Evolutionary conservation across 306 rosid species (phyloP).

Genomic region (Carpinus viminea): DNA sequence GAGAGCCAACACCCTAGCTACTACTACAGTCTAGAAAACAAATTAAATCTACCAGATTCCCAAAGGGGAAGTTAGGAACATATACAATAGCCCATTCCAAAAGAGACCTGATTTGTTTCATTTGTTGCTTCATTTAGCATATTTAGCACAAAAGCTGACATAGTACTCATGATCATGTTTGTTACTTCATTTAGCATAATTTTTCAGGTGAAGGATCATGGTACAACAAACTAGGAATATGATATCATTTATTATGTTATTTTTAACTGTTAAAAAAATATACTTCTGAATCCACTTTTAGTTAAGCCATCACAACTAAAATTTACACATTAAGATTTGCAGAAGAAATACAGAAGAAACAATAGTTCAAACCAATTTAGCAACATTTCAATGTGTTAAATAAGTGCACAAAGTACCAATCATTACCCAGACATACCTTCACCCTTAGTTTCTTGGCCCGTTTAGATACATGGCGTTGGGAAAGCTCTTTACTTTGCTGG

Average conservation of each 20-base stretch:
- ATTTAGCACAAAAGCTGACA: background rate
- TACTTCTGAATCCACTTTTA: background rate
- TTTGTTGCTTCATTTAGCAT: too few species aligned
- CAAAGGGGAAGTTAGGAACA: too few species aligned
- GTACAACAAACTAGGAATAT: background rate
- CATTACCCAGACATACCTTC: slow-evolving; percentile 59
- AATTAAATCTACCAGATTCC: too few species aligned
- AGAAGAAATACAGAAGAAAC: background rate
- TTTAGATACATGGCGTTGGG: slow-evolving; percentile 81
- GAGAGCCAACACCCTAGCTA: too few species aligned
- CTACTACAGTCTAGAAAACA: too few species aligned
- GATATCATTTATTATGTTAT: background rate
- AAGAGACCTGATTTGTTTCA: too few species aligned
- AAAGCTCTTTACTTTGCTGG: slow-evolving; percentile 97
- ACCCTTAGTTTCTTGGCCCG: slow-evolving; percentile 81
- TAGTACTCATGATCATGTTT: background rate
- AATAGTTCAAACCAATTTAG: background rate
- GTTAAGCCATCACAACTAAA: background rate
- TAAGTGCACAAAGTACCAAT: slow-evolving; percentile 6
- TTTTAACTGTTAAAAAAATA: background rate
- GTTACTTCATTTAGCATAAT: background rate
- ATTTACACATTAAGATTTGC: background rate
- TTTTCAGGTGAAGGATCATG: background rate
- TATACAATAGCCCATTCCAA: too few species aligned
- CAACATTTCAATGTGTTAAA: background rate